Evolutionary conservation across 2,329 filamentous ascomycete species (phyloP), one percentile per base, ranked within the genome.

Genomic region (Talaromyces sp.): DNA sequence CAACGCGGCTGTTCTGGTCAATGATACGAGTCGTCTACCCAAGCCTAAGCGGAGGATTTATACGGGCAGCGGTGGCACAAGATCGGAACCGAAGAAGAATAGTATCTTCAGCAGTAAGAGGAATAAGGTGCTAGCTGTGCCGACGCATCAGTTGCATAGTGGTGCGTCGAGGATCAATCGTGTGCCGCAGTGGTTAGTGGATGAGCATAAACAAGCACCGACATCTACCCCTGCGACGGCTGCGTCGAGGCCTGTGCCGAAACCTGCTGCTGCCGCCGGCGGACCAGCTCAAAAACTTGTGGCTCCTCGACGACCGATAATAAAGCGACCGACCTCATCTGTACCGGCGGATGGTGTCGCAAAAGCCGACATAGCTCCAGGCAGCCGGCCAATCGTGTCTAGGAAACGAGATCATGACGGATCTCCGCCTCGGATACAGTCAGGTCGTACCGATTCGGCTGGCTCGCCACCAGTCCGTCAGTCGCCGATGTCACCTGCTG

Each of bases 101-200:
- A 73, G 65, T 31, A 73, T 78, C 2, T 79, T 79, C 50, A 70
- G 71, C 10, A 70, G 72, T 33, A 78, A 74, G 60, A 75, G 77
- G 48, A 79, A 79, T 60, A 71, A 66, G 45, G 73, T 67, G 1
- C 67, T 80, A 13, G 72, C 75, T 2, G 70, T 77, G 33, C 80
- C 80, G 22, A 81, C 76, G 3, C 77, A 81, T 66, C 72, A 77
- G 56, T 69, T 82, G 27, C 76, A 75, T 50, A 77, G 71, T 60
- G 73, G 72, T 64, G 76, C 77, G 2, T 75, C 75, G 2, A 73
- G 74, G 41, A 72, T 82, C 16, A 75, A 68, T 22, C 74, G 74
- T 57, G 78, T 79, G 7, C 79, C 79, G 3, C 72, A 72, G 22
- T 74, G 74, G 9, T 70, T 82, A 24, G 72, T 82, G n/a, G 78